These are phyloP conservation scores for Annona cherimola DNA, from an alignment of 164 flowering plant species.

Conservation along the genomic window DNA sequence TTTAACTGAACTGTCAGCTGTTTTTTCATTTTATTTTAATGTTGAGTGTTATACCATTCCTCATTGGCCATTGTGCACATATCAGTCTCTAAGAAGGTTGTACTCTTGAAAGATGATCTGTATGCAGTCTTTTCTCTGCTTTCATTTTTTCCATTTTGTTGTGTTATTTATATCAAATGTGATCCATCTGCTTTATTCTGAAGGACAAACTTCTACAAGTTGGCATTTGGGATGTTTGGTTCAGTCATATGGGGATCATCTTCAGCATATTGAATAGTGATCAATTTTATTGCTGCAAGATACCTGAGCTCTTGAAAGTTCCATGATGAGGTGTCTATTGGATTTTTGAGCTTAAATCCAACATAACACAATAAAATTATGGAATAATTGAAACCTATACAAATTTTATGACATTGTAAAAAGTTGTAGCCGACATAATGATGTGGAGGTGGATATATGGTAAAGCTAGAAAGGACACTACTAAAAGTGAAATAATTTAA, in stretches of 20 bases:
- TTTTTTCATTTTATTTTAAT: too few relatives aligned
- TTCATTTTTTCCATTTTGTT: background rate
- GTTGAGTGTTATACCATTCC: background rate
- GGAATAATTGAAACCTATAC: too few relatives aligned
- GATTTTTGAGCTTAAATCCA: too few relatives aligned
- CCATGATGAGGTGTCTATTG: too few relatives aligned
- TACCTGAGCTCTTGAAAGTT: background rate
- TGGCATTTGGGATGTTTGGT: background rate
- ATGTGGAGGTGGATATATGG: too few relatives aligned
- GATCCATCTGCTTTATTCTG: background rate
- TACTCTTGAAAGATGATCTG: background rate
- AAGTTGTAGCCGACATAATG: too few relatives aligned
- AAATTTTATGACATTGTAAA: too few relatives aligned
- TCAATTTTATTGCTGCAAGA: background rate
- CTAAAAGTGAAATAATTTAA: too few relatives aligned
- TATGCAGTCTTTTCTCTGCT: background rate
- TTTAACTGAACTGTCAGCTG: background rate
- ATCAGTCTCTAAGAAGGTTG: background rate
- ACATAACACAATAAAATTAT: too few relatives aligned
- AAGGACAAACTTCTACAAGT: background rate
- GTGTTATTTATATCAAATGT: background rate
- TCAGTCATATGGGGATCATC: background rate
- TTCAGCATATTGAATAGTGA: background rate
- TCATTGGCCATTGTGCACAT: background rate
- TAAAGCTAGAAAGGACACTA: too few relatives aligned